These are phyloP conservation scores for Tylopilus orsonianus DNA, from an alignment of 1,284 basidiomycete species.

Conservation along the genomic window DNA sequence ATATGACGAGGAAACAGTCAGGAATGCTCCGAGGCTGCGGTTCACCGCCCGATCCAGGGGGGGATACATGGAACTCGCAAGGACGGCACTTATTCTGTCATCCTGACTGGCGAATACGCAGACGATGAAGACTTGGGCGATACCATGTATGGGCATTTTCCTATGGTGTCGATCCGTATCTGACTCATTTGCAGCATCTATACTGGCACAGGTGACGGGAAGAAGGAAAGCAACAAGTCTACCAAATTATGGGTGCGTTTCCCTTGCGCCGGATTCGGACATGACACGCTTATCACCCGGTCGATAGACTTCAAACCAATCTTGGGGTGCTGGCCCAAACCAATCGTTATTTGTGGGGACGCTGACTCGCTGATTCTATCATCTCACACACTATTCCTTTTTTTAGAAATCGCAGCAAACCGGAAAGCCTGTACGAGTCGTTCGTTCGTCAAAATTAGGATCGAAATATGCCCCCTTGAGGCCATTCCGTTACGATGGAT, in stretches of 20 bases:
- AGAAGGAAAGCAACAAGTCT: no score
- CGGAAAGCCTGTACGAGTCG: conserved; percentile 21
- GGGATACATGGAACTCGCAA: conserved; percentile 20
- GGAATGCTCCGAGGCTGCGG: conserved; percentile 14
- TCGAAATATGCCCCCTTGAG: neutral
- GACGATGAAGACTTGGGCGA: conserved; percentile 24
- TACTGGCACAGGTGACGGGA: conserved; percentile 23
- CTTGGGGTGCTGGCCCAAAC: conserved; percentile 18
- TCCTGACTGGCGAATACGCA: conserved; percentile 19
- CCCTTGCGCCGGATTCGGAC: neutral
- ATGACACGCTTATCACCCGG: neutral
- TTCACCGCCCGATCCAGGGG: conserved; percentile 12
- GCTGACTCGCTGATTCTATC: neutral
- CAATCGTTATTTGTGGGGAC: conserved; percentile 19
- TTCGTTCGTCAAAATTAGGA: neutral
- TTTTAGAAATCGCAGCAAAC: conserved; percentile 22
- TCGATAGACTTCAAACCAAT: conserved; percentile 21
- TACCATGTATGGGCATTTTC: conserved; percentile 18
- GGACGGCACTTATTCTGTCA: conserved; percentile 20
- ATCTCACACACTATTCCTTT: neutral
- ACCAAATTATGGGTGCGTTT: conserved; percentile 19
- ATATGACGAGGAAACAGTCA: conserved; percentile 4
- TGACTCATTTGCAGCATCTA: conserved; percentile 24
- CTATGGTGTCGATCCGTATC: neutral
- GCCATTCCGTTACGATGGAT: conserved; percentile 1